A percentile compares a stretch with the other conserved stretches of the same genome.
phyloP scores from a whole-genome alignment of 495 filamentous ascomycete species.

The Xylaria venustula region DNA sequence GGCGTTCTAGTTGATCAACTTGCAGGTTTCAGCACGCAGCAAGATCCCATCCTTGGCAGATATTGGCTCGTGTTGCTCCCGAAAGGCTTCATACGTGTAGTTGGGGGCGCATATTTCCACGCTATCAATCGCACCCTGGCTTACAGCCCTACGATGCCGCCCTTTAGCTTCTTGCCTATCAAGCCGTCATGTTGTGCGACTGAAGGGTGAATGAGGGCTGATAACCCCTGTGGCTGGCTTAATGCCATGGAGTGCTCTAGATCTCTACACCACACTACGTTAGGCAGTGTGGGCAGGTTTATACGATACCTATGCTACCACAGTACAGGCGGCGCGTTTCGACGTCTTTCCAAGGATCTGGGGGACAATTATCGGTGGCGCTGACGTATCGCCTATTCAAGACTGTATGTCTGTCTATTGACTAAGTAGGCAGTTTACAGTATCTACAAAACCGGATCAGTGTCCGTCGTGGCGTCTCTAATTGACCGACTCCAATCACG shows the following conservation, averaged over 20 bases:
- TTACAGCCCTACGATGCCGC: neutral
- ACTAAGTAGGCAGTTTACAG: too few species aligned
- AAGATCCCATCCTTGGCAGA: constrained; percentile 6
- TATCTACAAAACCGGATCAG: too few species aligned
- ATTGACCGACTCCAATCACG: too few species aligned
- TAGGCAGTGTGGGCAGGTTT: too few species aligned
- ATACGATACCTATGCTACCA: too few species aligned
- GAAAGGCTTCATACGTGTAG: constrained; percentile 8
- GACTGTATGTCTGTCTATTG: neutral
- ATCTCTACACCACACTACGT: neutral
- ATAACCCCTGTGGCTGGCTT: neutral
- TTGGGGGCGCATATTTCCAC: constrained; percentile 12
- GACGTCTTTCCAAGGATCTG: neutral
- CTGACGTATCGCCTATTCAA: neutral
- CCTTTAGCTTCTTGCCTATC: neutral
- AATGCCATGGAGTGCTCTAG: constrained; percentile 5
- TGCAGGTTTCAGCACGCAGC: neutral
- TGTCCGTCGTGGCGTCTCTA: too few species aligned
- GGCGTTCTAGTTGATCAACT: neutral
- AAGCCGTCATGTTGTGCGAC: neutral
- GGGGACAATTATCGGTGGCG: neutral
- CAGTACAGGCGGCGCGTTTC: too few species aligned
- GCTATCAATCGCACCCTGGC: neutral
- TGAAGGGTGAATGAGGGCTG: constrained; percentile 1
- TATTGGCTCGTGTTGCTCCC: neutral